A percentile compares a stretch with the other conserved stretches of the same genome.
Evolutionary conservation across 2,329 filamentous ascomycete genomes (phyloP).

Genomic region (Macrophomina tecta): DNA sequence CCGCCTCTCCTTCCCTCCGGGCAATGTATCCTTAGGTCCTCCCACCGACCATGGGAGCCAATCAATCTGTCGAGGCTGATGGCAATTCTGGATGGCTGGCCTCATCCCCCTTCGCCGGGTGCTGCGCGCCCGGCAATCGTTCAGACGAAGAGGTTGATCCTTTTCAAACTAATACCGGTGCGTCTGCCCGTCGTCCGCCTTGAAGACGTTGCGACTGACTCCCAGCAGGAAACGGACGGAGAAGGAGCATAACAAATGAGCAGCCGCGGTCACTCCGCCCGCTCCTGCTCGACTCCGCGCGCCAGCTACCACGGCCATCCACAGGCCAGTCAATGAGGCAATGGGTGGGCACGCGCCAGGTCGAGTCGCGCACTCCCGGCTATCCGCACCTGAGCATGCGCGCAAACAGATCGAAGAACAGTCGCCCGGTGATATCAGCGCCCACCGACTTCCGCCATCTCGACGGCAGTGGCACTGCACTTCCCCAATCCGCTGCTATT

Average conservation of each 20-base stretch:
- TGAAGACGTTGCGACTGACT: not conserved
- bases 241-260: slow-evolving; percentile 37
- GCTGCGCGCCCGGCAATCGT: slow-evolving; percentile 19
- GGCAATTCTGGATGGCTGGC: slow-evolving; percentile 24
- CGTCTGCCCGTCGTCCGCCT: not conserved
- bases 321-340: slow-evolving; percentile 45
- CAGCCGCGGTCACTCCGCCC: slow-evolving; percentile 35
- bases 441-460: slow-evolving; percentile 46
- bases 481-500: slow-evolving; percentile 34
- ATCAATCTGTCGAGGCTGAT: slow-evolving; percentile 25
- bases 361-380: slow-evolving; percentile 13
- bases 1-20: slow-evolving; percentile 6
- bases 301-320: slow-evolving; percentile 40
- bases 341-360: slow-evolving; percentile 36
- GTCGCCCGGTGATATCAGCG: slow-evolving; percentile 42
- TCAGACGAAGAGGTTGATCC: slow-evolving; percentile 21
- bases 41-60: slow-evolving; percentile 13
- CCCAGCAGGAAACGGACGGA: slow-evolving; percentile 9
- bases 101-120: slow-evolving; percentile 25
- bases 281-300: slow-evolving; percentile 6
- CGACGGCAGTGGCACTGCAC: slow-evolving; percentile 33
- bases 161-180: slow-evolving; percentile 18
- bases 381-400: slow-evolving; percentile 34
- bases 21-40: slow-evolving; percentile 14
- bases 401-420: slow-evolving; percentile 37